Base-by-base conservation (phyloP, 1,139 yeast species). In the Spencermartinsiella ligniputridi region DNA sequence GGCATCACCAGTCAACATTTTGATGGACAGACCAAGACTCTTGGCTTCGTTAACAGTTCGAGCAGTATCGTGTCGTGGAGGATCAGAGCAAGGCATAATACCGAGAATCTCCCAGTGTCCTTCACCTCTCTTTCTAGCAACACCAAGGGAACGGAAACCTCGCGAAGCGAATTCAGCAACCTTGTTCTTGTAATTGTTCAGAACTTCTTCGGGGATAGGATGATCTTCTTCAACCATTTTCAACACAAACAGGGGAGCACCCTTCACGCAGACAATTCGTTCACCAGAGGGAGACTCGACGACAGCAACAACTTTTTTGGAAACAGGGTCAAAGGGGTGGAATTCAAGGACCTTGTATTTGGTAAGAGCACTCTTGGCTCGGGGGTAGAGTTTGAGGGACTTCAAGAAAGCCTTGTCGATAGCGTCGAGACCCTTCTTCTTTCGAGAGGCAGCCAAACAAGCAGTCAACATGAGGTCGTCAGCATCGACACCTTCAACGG, bases 371-470 rank as follows among this genome's bases (percentile, higher is more conserved):
- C 71, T 71, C 71, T 78, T 58, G 25, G 64, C 63, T 64, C 81
- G 73, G 63, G 84, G 84, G 71, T 79, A 79, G 62, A 57, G 49
- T 54, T 62, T 61, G 41, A 89, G 81, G 62, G 97, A 83, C 73
- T 89, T 89, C 70, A 90, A 76, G 89, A 89, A 89, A 67, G 97
- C 96, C 78, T 84, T 87, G 75, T 89, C 97, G 68, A 89, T 89
- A 64, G 97, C 97, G 74, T 89, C 97, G 69, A 89, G 79, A 82
- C 96, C 97, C 82, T 90, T 89, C 87, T 82, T 86, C 89, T 89
- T 89, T 81, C 97, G 85, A 55, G 96, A 86, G 67, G 97, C 96
- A 71, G 97, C 97, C 68, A 89, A 79, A 80, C 96, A 87, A 67
- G 96, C 97, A 69, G 97, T 89, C 74, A 89, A 80, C 96, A 89